Percentiles rank a stretch among this genome's conserved stretches.
Evolutionary conservation across 768 basidiomycete species (phyloP).

Genomic region (Leccinum imitatum): DNA sequence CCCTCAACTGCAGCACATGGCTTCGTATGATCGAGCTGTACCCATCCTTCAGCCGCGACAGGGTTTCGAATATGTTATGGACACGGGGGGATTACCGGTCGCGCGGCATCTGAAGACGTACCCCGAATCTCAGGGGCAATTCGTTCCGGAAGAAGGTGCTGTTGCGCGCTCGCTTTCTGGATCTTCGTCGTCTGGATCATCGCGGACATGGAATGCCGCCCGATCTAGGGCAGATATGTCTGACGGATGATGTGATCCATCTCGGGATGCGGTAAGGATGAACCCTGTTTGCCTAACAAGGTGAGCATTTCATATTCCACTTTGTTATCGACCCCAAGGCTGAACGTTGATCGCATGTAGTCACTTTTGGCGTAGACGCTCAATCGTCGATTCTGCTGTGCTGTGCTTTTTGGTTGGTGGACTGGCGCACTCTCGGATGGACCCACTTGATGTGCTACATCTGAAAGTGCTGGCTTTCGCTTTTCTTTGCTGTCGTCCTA

Average conservation of each 20-base stretch:
- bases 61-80: conserved; percentile 16
- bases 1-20: neutral
- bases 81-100: conserved; percentile 7
- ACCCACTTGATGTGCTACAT: neutral
- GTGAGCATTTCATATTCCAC: neutral
- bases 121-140: conserved; percentile 5
- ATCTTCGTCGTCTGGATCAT: conserved; percentile 21
- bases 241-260: conserved; percentile 4
- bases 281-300: conserved; percentile 1
- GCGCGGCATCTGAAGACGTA: conserved; percentile 9
- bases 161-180: conserved; percentile 5
- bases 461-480: neutral
- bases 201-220: conserved; percentile 19
- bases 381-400: neutral
- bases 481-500: neutral
- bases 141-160: neutral
- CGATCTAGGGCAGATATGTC: conserved; percentile 10
- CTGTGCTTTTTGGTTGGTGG: neutral
- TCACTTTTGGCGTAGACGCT: neutral
- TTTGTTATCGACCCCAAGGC: neutral
- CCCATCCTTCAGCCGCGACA: conserved; percentile 8
- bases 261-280: neutral
- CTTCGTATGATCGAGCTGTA: conserved; percentile 10
- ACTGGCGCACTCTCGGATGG: neutral
- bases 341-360: neutral